Evolutionary conservation across 352 stramenopile species (phyloP), one percentile per base, ranked within the genome.

Genomic region (Albugo laibachii): DNA sequence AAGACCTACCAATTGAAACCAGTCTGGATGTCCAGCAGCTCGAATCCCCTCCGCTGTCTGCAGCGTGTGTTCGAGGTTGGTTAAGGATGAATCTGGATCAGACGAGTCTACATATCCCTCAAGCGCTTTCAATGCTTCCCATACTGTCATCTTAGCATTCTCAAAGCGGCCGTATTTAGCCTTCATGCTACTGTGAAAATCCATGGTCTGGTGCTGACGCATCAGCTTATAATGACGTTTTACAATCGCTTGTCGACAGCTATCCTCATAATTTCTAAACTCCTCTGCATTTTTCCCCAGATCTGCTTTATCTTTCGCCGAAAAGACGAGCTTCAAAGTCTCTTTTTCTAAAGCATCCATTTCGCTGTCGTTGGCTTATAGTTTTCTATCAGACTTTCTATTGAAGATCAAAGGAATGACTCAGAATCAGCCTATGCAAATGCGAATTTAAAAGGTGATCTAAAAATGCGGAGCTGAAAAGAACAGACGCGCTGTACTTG

Each of bases 81-180:
- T 85, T 59, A 84, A 61, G 66, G 62, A 70, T 53, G 71, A 81
- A 62, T 96, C 85, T 37, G 88, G 87, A 61, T 97, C 87, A 45
- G 73, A 93, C 41, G 83, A 88, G 78, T 97, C 88, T 21, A 85
- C 52, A 64, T 69, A 82, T 40, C 71, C 85, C 13, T 38, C 8
- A 96, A 96, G 66, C 42, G 77, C 79, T 13, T 65, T 59, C 50
- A 96, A 95, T 5, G 81, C 81, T 59, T 96, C 83, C 56, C 82
- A 80, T 24, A 96, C 78, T 0, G 81, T 95, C 83, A 96, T 95
- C 37, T 83, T 64, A 31, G 62, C 64, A 56, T 87, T 70, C 18
- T 54, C 44, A 56, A 86, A 86, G n/a, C 48, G 60, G 41, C 67
- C 68, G 56, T 80, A 86, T 57, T 80, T 79, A 41, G 41, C 43